Conservation (phyloP, 2,329 filamentous ascomycete species). For the Penicillium polonicum region DNA sequence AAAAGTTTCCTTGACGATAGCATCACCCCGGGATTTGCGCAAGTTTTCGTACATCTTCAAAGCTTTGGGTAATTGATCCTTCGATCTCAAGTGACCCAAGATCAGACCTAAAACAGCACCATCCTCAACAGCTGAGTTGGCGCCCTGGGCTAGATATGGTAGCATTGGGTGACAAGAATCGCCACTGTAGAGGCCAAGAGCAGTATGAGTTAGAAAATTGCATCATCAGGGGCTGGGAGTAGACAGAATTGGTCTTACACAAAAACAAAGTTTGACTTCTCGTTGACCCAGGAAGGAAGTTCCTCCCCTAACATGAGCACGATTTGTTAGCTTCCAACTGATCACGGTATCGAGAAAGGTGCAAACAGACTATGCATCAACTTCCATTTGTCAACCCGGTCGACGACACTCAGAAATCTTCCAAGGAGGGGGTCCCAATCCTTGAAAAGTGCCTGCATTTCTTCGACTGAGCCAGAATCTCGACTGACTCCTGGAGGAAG, state of each 20-base stretch:
- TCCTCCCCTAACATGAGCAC: background rate
- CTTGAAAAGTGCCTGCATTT: slow-evolving; percentile 61
- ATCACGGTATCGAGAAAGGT: background rate
- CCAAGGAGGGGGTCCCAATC: slow-evolving; percentile 61
- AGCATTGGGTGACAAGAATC: slow-evolving; percentile 66
- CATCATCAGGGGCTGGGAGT: background rate
- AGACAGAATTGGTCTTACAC: slow-evolving; percentile 17
- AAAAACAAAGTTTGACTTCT: slow-evolving; percentile 51
- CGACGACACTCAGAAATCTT: background rate
- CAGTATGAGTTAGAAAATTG: background rate
- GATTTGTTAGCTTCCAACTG: background rate
- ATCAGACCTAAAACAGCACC: slow-evolving; percentile 63
- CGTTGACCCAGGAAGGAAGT: slow-evolving; percentile 44
- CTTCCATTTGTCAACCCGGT: slow-evolving; percentile 66
- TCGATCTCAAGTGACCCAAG: slow-evolving; percentile 51
- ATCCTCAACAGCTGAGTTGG: slow-evolving; percentile 67
- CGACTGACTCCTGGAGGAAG: slow-evolving; percentile 55
- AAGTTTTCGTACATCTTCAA: slow-evolving; percentile 33
- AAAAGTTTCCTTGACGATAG: slow-evolving; percentile 63
- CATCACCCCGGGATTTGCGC: slow-evolving; percentile 29
- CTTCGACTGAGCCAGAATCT: slow-evolving; percentile 54
- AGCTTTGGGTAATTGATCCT: slow-evolving; percentile 47
- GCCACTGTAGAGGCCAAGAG: slow-evolving; percentile 34
- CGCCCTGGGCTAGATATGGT: slow-evolving; percentile 64
- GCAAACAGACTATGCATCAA: slow-evolving; percentile 51